phyloP scores from a whole-genome alignment of 2,329 filamentous ascomycete genomes.

The Xylaria sp. region DNA sequence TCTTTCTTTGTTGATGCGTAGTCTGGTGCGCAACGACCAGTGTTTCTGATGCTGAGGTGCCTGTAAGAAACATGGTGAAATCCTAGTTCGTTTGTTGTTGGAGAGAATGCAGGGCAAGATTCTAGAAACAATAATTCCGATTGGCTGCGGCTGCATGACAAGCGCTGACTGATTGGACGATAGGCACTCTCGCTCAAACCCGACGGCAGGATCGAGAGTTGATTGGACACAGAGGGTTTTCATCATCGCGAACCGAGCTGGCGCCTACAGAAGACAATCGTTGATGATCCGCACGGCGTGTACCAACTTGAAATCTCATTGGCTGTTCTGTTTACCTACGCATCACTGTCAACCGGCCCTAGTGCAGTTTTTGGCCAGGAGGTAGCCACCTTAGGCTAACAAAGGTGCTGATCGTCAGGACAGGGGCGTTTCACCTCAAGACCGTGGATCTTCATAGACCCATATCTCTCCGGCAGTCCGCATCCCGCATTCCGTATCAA shows the following conservation, averaged over 20 bases:
- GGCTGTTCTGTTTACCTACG: neutral
- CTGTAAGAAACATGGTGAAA: neutral
- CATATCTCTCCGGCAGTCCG: neutral
- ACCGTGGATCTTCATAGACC: neutral
- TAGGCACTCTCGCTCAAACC: slow-evolving; percentile 2
- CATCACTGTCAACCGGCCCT: neutral
- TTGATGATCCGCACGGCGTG: neutral
- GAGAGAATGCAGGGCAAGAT: neutral
- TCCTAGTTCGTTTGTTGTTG: neutral
- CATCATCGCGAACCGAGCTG: neutral
- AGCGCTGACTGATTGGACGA: slow-evolving; percentile 13
- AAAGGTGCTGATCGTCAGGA: neutral
- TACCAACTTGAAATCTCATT: neutral
- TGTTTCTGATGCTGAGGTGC: slow-evolving; percentile 3
- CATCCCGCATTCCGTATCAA: neutral
- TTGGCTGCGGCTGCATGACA: slow-evolving; percentile 1
- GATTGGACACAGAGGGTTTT: slow-evolving; percentile 4
- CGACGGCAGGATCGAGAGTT: neutral
- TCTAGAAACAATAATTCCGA: neutral
- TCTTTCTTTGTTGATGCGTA: neutral
- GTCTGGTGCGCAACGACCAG: neutral
- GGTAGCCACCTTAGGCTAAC: no score
- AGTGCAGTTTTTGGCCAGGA: no score
- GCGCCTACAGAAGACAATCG: neutral
- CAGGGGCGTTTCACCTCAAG: neutral